Base-by-base conservation (phyloP, 2,329 filamentous ascomycete species). In the Monilinia fructigena region DNA sequence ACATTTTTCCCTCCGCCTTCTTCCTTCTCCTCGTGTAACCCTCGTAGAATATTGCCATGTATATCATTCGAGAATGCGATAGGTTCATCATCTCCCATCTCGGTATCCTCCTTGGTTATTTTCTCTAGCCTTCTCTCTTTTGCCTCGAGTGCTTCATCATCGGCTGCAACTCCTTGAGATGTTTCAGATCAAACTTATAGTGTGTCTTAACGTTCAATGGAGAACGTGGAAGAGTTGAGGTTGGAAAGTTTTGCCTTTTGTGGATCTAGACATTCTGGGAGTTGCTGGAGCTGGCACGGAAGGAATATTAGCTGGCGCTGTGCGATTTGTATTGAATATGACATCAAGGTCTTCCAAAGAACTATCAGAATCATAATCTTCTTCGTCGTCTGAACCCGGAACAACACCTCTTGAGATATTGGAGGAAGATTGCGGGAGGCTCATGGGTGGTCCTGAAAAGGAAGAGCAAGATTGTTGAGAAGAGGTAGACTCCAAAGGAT, bases 321-420 rank as follows among this genome's bases (percentile, higher is more conserved):
- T 67, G 38, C 64, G 52, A 28, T 65, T 54, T 55, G 65, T 65
- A 10, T 68, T 66, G n/a, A 70, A 56, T 6, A 74, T 66, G 1
- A 65, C 58, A 6, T 83, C 82, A 18, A 89, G 80, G 38, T 83
- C 82, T 67, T 83, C 82, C 26, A 86, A 73, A 1, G 81, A 83
- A 62, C 78, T 80, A 67, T 84, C 80, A 0, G 88, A 89, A 59
- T 48, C 40, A 3, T 85, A 82, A 38, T 82, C 83, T 55, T 84
- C 82, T 53, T 83, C 83, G 12, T 89, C 89, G 73, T 93, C 91
- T 0, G 91, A 93, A 64, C 85, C 88, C 55, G 82, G 82, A 52
- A 93, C 89, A 65, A 89, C 61, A 20, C 63, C 47, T 54, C 42
- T 61, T 18, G 63, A 60, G 23, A 52, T 54, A 53, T 61, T 53